Conservation (phyloP, 2,329 filamentous ascomycete species). For the Pseudonectria foliicola region DNA sequence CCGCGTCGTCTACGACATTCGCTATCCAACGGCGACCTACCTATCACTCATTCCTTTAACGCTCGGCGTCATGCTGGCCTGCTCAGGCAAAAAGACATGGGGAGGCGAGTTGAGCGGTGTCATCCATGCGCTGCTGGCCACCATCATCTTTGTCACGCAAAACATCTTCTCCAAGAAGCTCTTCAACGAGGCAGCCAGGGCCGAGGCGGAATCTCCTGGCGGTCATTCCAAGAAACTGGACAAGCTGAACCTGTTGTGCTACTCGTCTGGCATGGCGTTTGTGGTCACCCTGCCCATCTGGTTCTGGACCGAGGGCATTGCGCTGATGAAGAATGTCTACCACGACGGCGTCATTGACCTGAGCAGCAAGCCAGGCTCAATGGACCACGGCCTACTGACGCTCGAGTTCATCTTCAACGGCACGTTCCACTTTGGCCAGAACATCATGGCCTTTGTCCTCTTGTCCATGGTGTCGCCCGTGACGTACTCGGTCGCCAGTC, state of each 20-base stretch:
- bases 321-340: slow-evolving; percentile 69
- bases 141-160: slow-evolving; percentile 91
- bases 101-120: slow-evolving; percentile 87
- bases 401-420: slow-evolving; percentile 97
- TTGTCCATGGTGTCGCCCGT: slow-evolving; percentile 92
- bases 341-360: slow-evolving; percentile 70
- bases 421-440: slow-evolving; percentile 92
- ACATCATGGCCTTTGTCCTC: slow-evolving; percentile 88
- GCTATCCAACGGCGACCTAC: slow-evolving; percentile 82
- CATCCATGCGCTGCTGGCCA: slow-evolving; percentile 78
- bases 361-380: slow-evolving; percentile 53
- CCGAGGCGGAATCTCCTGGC: slow-evolving; percentile 65
- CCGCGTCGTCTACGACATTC: slow-evolving; percentile 78
- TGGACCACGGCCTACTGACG: slow-evolving; percentile 64
- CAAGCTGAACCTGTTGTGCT: slow-evolving; percentile 93
- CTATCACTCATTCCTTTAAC: slow-evolving; percentile 86
- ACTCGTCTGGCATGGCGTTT: slow-evolving; percentile 92
- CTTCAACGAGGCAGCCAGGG: slow-evolving; percentile 87
- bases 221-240: slow-evolving; percentile 72
- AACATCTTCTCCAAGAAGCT: slow-evolving; percentile 98
- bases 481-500: slow-evolving; percentile 89
- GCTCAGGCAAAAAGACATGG: slow-evolving; percentile 72
- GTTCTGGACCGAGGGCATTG: slow-evolving; percentile 84
- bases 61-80: slow-evolving; percentile 89
- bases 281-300: slow-evolving; percentile 83